Evolutionary conservation across 179 eudicot species (phyloP), one percentile per base, ranked within the genome.

Genomic region (Patellifolia procumbens): DNA sequence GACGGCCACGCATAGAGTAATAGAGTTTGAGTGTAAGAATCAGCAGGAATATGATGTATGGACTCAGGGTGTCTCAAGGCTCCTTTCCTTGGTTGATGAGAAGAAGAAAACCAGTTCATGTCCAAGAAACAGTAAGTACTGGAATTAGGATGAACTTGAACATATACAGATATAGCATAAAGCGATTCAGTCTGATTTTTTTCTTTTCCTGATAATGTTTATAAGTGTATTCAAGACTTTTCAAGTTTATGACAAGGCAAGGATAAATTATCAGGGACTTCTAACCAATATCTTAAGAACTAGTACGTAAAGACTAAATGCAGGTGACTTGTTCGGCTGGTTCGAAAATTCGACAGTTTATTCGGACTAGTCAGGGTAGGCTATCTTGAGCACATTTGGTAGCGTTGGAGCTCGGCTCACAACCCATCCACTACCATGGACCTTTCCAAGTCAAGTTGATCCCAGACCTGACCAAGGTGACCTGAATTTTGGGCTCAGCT

Each of bases 61-160:
- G 96, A 91, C 96, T 55, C 90, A 89, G 55, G 92, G 96, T 11
- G 96, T 88, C 1, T 86, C 92, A 17, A 81, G 88, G 79, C 92
- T 91, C 65, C 88, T 91, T 37, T 75, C 85, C 45, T 63, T 86
- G 56, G 92, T 80, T 7, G 76, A 81, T 65, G 91, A 86, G 31
- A 84, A 65, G 77, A 81, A 77, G 79, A 82, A 78, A 62, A 74
- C 31, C 4, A 35, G 61, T 28, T 22, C 66, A 4, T 45, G 34
- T 74, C 74, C 79, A 5, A 72, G 77, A 70, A 82, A 31, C 53
- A 81, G 70, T 39, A 20, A 76, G 58, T 78, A 69, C 49, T 82
- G 85, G 84, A 78, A 75, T 20, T 82, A 78, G 75, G 45, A 24
- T 55, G 3, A 1, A 34, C 51, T 39, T n/a, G 3, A 29, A 67